These are phyloP conservation scores for Coemansia sp. DNA, from an alignment of 192 early-diverging fungal genomes.

Conservation along the genomic window DNA sequence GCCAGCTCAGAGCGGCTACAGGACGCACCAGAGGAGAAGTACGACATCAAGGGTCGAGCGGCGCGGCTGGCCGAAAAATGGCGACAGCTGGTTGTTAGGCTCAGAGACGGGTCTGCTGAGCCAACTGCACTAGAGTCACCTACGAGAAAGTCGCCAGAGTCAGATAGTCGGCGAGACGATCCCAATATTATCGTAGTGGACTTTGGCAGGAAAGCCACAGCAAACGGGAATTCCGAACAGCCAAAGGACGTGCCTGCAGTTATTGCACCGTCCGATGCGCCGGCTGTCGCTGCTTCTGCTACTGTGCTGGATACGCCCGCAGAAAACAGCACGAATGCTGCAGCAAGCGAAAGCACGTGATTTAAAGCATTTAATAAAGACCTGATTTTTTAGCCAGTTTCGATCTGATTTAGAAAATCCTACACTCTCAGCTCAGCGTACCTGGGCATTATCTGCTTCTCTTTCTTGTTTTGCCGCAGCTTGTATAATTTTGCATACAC, in stretches of 20 bases:
- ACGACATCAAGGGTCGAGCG: constrained; percentile 51
- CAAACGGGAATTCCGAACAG: not conserved
- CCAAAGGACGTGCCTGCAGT: not conserved
- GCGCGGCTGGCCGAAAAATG: constrained; percentile 47
- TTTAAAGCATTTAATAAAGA: not conserved
- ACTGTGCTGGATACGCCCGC: not conserved
- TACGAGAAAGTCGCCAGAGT: constrained; percentile 16
- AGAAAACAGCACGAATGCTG: constrained; percentile 6
- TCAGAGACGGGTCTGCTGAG: constrained; percentile 36
- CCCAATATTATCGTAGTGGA: not conserved
- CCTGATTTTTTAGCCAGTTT: not conserved
- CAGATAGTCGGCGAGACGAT: constrained; percentile 7
- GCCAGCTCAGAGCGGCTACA: constrained; percentile 33
- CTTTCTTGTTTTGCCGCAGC: not conserved
- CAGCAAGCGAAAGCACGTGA: constrained; percentile 5
- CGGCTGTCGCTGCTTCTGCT: not conserved
- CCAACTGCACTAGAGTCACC: constrained; percentile 36
- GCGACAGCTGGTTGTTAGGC: constrained; percentile 41
- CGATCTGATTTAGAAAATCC: constrained; percentile 4
- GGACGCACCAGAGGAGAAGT: constrained; percentile 38
- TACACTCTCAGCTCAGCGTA: not conserved
- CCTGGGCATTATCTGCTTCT: not conserved
- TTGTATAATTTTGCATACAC: constrained; percentile 2
- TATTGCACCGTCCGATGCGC: not conserved
- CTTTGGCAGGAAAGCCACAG: not conserved